phyloP scores from a whole-genome alignment of 306 rosid genomes.

The Quercus glauca region DNA sequence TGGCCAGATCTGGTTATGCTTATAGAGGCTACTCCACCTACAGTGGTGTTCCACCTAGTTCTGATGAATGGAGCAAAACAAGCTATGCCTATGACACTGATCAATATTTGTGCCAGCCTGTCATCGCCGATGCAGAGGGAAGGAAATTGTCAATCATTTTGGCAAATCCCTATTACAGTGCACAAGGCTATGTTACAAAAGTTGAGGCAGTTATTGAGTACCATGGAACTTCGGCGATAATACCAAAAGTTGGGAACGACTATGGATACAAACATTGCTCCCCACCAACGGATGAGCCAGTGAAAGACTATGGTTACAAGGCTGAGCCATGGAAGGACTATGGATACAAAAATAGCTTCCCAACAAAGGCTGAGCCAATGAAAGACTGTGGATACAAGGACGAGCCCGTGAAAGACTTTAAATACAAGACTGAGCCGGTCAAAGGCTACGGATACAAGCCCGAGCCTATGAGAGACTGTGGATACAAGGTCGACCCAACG shows the following conservation, averaged over 20 bases:
- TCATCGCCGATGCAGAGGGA: constrained; percentile 18
- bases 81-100: constrained; percentile 1
- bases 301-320: no score
- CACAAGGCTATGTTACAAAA: constrained; percentile 10
- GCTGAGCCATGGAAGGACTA: no score
- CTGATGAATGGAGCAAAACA: constrained; percentile 21
- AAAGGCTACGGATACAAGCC: no score
- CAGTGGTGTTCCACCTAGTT: neutral
- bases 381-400: neutral
- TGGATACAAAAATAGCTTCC: neutral
- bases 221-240: neutral
- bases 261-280: no score
- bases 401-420: neutral
- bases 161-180: neutral
- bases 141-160: neutral
- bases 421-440: neutral
- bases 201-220: constrained; percentile 22
- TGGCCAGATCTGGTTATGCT: constrained; percentile 33
- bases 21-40: constrained; percentile 25
- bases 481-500: constrained; percentile 14
- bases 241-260: neutral
- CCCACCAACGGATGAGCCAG: no score
- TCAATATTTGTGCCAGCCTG: neutral
- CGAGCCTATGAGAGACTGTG: neutral
- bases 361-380: neutral